Evolutionary conservation across 1,284 basidiomycete genomes (phyloP), one percentile per base, ranked within the genome.

Genomic region (Austroboletus novae-zelandiae): DNA sequence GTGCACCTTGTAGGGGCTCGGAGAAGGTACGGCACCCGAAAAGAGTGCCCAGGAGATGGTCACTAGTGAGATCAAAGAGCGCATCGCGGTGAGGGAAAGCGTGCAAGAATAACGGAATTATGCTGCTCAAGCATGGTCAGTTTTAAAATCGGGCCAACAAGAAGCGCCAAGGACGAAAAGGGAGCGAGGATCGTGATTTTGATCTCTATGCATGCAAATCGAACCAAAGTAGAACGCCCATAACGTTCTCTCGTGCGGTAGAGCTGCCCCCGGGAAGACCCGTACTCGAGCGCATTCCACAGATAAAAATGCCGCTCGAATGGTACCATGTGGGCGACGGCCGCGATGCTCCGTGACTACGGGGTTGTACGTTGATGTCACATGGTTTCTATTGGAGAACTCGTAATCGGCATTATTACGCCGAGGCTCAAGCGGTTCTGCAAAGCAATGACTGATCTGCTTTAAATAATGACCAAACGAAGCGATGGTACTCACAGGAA

Each of bases 1-100:
- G 32, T 73, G 72, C 27, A 59, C 43, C 18, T 20, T 50, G 40
- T 48, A 54, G 18, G 42, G 40, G 15, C 35, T 41, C 17, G 30
- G 40, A 40, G 41, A 41, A 17, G 55, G 51, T 30, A 20, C 41
- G 37, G 53, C 57, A 8, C 20, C 20, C 1, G 52, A 46, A 20
- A 55, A 35, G 11, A 62, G 34, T n/a, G 37, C 45, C 23, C 64
- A 25, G 18, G 37, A 15, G 44, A 67, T 30, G 3, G 20, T 11
- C 32, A 55, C 50, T 9, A 65, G 39, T 2, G 46, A 39, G 25
- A 55, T 3, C 6, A 39, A 30, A n/a, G 30, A 47, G 39, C 30
- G 45, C 59, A 61, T 61, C 23, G 18, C 15, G 3, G 11, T 27
- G 40, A 43, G 5, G 9, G 7, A 25, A 3, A 1, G 11, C 18